A percentile compares a stretch with the other conserved stretches of the same genome.
Evolutionary conservation across 1,284 basidiomycete genomes (phyloP).

Genomic region (Tetrapyrgos nigripes): DNA sequence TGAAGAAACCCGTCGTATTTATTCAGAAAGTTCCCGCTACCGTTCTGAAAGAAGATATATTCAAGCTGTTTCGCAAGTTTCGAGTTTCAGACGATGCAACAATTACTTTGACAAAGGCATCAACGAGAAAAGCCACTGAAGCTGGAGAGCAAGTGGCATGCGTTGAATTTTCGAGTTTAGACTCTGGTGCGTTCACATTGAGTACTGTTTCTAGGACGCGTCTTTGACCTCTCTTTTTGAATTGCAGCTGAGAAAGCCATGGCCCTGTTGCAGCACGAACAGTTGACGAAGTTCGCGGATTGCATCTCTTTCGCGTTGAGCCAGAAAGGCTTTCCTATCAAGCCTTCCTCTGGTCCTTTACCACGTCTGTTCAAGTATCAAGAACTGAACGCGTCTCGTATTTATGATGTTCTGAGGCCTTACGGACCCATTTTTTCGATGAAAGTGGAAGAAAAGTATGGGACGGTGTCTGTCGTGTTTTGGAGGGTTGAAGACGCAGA

Average conservation of each 20-base stretch:
- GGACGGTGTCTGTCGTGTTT: slow-evolving; percentile 26
- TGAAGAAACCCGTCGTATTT: not conserved
- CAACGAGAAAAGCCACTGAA: not conserved
- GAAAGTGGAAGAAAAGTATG: slow-evolving; percentile 19
- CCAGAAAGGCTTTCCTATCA: not conserved
- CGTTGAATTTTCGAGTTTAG: not conserved
- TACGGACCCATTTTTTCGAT: slow-evolving; percentile 25
- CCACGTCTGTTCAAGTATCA: not conserved
- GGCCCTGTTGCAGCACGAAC: not conserved
- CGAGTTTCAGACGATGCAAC: no score
- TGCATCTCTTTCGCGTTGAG: not conserved
- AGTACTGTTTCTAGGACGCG: not conserved
- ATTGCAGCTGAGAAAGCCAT: slow-evolving; percentile 4
- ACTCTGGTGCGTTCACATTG: not conserved
- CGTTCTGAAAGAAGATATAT: not conserved
- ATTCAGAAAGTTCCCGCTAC: not conserved
- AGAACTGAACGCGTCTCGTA: not conserved
- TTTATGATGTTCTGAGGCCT: slow-evolving; percentile 25
- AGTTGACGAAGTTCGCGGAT: not conserved
- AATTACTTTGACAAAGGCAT: not conserved
- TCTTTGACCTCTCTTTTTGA: not conserved
- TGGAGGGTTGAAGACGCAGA: slow-evolving; percentile 25
- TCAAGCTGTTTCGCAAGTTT: not conserved
- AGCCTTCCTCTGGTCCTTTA: not conserved
- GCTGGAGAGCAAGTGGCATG: not conserved